These are phyloP conservation scores for Xylariaceae sp. DNA, from an alignment of 2,329 filamentous ascomycete species.

Conservation along the genomic window DNA sequence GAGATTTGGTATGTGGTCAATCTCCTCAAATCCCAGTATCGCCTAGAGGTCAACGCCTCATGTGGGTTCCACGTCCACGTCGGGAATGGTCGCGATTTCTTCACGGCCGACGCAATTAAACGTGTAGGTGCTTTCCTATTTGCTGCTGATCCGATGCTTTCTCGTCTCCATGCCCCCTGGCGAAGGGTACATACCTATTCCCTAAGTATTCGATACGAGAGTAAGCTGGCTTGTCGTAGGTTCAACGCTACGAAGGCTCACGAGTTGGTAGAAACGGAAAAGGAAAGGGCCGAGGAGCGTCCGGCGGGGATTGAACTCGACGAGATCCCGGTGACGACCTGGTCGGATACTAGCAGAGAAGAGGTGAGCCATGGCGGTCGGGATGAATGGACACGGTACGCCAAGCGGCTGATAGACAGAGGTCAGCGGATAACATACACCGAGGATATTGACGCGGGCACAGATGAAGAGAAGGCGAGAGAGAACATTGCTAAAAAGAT, in stretches of 20 bases:
- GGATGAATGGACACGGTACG: conserved; percentile 11
- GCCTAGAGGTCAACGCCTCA: conserved; percentile 38
- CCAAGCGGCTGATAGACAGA: conserved; percentile 7
- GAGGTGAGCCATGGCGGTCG: conserved; percentile 11
- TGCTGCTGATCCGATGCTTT: conserved; percentile 42
- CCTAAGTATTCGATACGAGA: conserved; percentile 21
- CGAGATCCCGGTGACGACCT: conserved; percentile 9
- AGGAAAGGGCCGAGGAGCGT: neutral
- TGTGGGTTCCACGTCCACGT: conserved; percentile 44
- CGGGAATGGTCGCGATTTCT: conserved; percentile 37
- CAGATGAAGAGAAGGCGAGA: neutral
- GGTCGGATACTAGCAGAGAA: conserved; percentile 22
- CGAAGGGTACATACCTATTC: conserved; percentile 25
- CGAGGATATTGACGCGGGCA: neutral
- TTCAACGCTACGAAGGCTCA: conserved; percentile 1
- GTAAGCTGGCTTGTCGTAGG: conserved; percentile 12
- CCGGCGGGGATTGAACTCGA: neutral
- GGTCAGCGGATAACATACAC: conserved; percentile 15
- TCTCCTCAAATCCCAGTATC: conserved; percentile 36
- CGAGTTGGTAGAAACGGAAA: neutral
- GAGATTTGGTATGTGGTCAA: conserved; percentile 38
- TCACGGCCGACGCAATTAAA: conserved; percentile 34
- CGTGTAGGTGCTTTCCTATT: conserved; percentile 39
- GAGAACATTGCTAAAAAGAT: too few species aligned
- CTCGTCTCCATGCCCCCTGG: conserved; percentile 40